A percentile compares a stretch with the other conserved stretches of the same genome.
phyloP scores from a whole-genome alignment of 2,329 filamentous ascomycete genomes.

The Ophiostoma triangulosporum region DNA sequence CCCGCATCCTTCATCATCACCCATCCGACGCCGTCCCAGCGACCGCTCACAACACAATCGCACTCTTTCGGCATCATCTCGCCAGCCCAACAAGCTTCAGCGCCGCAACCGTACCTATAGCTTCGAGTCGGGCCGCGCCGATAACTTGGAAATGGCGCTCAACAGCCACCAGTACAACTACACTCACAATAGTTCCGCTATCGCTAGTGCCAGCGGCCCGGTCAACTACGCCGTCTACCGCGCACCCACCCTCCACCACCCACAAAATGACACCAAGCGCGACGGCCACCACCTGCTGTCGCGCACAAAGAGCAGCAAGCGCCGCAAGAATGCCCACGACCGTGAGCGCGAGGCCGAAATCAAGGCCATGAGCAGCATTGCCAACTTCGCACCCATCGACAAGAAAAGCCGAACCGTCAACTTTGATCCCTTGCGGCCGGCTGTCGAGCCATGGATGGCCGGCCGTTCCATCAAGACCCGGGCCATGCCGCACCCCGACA shows the following conservation, averaged over 20 bases:
- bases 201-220: slow-evolving; percentile 9
- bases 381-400: not conserved
- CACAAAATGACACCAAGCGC: slow-evolving; percentile 34
- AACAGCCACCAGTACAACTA: slow-evolving; percentile 6
- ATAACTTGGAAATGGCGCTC: slow-evolving; percentile 28
- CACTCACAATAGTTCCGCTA: slow-evolving; percentile 11
- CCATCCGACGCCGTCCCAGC: slow-evolving; percentile 15
- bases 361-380: slow-evolving; percentile 57
- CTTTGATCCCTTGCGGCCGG: slow-evolving; percentile 50
- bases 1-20: slow-evolving; percentile 9
- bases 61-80: not conserved
- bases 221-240: not conserved
- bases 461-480: slow-evolving; percentile 21
- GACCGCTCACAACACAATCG: not conserved
- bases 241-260: not conserved
- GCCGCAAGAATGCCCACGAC: slow-evolving; percentile 56
- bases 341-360: slow-evolving; percentile 76
- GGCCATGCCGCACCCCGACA: slow-evolving; percentile 37
- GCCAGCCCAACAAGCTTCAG: slow-evolving; percentile 30
- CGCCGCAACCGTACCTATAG: slow-evolving; percentile 41
- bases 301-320: slow-evolving; percentile 66
- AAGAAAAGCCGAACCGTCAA: slow-evolving; percentile 20
- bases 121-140: slow-evolving; percentile 47
- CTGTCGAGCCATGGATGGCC: slow-evolving; percentile 42
- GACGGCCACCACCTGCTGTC: slow-evolving; percentile 43